Conservation (phyloP, 73 alveolate species). For the Effrenium voratum region DNA sequence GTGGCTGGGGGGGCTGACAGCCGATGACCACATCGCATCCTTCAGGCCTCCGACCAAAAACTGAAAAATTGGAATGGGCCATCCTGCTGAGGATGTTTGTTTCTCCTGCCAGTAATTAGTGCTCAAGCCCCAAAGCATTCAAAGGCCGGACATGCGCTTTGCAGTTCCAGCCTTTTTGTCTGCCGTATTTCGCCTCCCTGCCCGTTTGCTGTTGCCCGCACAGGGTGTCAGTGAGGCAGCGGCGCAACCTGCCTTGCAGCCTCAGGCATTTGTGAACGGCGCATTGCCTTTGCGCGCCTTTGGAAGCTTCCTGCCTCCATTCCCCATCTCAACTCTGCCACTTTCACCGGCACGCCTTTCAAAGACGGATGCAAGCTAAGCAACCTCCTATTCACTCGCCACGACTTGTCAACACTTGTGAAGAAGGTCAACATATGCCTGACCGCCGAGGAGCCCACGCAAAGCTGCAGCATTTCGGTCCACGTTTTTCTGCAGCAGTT, state of each 20-base stretch:
- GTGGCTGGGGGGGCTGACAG: constrained; percentile 1
- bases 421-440: neutral
- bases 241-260: neutral
- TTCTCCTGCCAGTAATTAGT: neutral
- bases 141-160: neutral
- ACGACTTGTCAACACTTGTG: neutral
- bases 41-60: constrained; percentile 13
- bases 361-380: neutral
- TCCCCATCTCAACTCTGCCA: constrained; percentile 80
- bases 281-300: neutral
- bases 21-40: constrained; percentile 81
- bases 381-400: neutral
- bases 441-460: neutral
- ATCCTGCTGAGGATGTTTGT: neutral
- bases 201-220: too few species aligned
- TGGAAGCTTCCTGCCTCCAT: constrained; percentile 20
- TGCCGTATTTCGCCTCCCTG: too few species aligned
- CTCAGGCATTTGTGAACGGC: neutral
- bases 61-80: too few species aligned
- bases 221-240: too few species aligned
- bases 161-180: too few species aligned
- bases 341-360: constrained; percentile 39
- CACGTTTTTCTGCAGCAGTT: constrained; percentile 31
- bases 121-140: neutral
- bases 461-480: neutral